These are phyloP conservation scores for Boletus smithii DNA, from an alignment of 1,284 basidiomycete genomes.

Conservation along the genomic window DNA sequence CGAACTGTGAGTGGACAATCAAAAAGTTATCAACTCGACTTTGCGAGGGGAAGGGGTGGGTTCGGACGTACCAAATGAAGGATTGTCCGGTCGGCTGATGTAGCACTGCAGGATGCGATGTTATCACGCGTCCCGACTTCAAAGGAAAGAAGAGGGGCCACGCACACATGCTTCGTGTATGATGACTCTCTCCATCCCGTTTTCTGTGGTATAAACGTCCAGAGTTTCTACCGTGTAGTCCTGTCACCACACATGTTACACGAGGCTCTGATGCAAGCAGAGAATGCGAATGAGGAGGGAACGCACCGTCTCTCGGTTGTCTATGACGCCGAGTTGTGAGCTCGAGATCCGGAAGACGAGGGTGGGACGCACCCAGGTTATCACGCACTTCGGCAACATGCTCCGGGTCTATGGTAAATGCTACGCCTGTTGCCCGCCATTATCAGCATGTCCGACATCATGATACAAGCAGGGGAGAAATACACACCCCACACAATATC, in stretches of 20 bases:
- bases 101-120: constrained; percentile 42
- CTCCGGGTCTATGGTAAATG: constrained; percentile 78
- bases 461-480: neutral
- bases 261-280: neutral
- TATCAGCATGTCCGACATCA: neutral
- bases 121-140: neutral
- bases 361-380: constrained; percentile 54
- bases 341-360: neutral
- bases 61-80: constrained; percentile 50
- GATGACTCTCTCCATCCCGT: constrained; percentile 44
- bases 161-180: constrained; percentile 36
- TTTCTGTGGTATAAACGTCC: constrained; percentile 45
- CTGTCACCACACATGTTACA: constrained; percentile 23
- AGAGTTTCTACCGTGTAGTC: constrained; percentile 52
- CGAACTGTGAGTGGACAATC: constrained; percentile 49
- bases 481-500: constrained; percentile 77
- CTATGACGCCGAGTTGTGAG: constrained; percentile 32
- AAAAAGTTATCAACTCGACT: neutral
- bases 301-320: constrained; percentile 74
- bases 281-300: neutral
- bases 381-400: constrained; percentile 73
- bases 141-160: neutral
- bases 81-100: constrained; percentile 59
- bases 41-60: neutral
- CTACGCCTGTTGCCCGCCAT: constrained; percentile 51